These are phyloP conservation scores for Amauroascus niger DNA, from an alignment of 2,329 filamentous ascomycete species.

Conservation along the genomic window DNA sequence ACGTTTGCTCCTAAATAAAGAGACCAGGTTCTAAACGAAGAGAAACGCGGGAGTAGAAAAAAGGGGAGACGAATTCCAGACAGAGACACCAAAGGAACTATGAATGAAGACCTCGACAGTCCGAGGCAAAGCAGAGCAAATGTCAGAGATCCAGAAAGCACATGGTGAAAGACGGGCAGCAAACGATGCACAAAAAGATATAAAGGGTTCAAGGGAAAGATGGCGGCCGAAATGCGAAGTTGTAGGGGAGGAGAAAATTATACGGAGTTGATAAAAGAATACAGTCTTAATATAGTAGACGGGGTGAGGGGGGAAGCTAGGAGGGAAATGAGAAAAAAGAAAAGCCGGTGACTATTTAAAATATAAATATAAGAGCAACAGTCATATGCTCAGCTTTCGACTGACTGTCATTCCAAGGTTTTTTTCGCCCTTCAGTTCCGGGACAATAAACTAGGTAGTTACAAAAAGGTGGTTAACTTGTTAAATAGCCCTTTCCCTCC, in stretches of 20 bases:
- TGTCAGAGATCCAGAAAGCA: neutral
- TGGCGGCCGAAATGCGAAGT: neutral
- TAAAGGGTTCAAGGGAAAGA: neutral
- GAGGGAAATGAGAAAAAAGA: no score
- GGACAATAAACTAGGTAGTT: no score
- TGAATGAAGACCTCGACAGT: conserved; percentile 3
- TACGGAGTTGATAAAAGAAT: no score
- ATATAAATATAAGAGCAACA: neutral
- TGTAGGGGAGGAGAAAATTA: neutral
- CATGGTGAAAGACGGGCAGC: neutral
- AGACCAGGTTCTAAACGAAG: neutral
- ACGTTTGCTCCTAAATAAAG: neutral
- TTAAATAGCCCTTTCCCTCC: no score
- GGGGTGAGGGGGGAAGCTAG: neutral
- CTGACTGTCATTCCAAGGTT: neutral
- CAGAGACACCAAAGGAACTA: neutral
- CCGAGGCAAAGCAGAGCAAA: neutral
- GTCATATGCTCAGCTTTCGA: neutral
- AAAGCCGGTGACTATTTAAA: neutral
- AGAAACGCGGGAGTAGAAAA: neutral
- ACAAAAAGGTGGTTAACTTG: neutral
- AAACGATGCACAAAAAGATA: neutral
- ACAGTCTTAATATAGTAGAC: neutral
- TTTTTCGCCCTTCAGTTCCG: neutral
- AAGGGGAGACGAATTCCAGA: neutral